These are phyloP conservation scores for Talaromyces stipitatus DNA, from an alignment of 495 filamentous ascomycete species.

Conservation along the genomic window DNA sequence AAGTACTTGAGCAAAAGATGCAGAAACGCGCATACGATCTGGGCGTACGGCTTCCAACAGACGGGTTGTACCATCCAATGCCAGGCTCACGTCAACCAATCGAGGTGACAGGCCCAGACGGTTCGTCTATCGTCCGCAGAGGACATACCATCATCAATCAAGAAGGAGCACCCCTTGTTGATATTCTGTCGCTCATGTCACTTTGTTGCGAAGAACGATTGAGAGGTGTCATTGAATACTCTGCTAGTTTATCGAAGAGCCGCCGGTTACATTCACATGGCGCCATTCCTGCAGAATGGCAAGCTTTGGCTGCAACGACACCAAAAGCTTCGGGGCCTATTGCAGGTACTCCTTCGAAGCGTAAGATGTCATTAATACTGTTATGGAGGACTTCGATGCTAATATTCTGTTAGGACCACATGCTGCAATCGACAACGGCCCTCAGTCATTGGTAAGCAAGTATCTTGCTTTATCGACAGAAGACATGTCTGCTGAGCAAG, in stretches of 20 bases:
- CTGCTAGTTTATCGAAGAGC: constrained; percentile 52
- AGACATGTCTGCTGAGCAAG: constrained; percentile 40
- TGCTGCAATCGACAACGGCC: neutral
- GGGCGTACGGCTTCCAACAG: constrained; percentile 55
- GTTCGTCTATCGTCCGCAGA: constrained; percentile 45
- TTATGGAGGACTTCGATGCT: neutral
- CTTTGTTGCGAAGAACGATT: constrained; percentile 67
- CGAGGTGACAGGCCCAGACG: constrained; percentile 49
- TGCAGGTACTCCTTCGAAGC: neutral
- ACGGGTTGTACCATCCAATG: constrained; percentile 50
- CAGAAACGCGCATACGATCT: constrained; percentile 43
- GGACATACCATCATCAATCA: constrained; percentile 58
- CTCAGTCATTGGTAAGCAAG: neutral
- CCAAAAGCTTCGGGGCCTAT: neutral
- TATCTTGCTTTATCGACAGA: constrained; percentile 18
- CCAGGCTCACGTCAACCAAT: constrained; percentile 40
- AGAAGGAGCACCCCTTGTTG: constrained; percentile 56
- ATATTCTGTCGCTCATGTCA: constrained; percentile 68
- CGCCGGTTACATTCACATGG: constrained; percentile 68
- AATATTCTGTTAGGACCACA: neutral
- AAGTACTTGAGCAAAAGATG: constrained; percentile 40
- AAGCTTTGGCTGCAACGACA: constrained; percentile 48
- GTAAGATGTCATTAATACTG: neutral
- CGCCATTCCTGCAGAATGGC: constrained; percentile 59
- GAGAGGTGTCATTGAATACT: constrained; percentile 62